Evolutionary conservation across 2,329 filamentous ascomycete genomes (phyloP), one percentile per base, ranked within the genome.

Genomic region (Pseudogymnoascus sp.): DNA sequence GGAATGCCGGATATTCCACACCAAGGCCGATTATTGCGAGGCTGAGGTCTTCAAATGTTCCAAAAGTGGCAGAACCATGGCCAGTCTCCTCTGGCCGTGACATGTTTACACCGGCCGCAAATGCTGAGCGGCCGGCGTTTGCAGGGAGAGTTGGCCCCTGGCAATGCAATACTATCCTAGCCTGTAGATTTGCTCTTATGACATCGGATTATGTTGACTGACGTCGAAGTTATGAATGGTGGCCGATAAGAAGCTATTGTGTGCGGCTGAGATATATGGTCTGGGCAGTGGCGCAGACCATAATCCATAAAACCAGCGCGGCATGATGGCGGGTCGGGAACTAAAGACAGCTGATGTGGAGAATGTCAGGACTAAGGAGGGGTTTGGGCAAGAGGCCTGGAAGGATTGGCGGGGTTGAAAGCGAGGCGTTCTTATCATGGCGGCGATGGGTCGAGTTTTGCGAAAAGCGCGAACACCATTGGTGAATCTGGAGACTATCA

Each of bases 21-120:
- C 81, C 83, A 60, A 88, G 69, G 9, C 86, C 86, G 43, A 82
- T 75, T 65, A 88, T 83, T 64, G 83, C 83, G 72, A 88, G 83
- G 64, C 80, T 81, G 62, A 88, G 78, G 68, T 82, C 79, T 63
- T 76, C 77, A 61, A 73, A 74, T n/a, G 23, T 31, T 25, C 61
- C 61, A 40, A 62, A 59, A 1, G 62, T 23, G 3, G 8, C 5
- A 3, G 59, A 25, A 6, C 34, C 36, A 23, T 9, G 59, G 16
- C 36, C 16, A 23, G 14, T 36, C 8, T 56, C 49, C 9, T 5
- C 12, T 38, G 59, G 8, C 14, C 6, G 34, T 40, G 18, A 2
- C 59, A 60, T 38, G 11, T 40, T 40, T 25, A 14, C 21, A 60
- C 18, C 21, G 18, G 34, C 34, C n/a, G 16, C 31, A 25, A 8